Percentiles rank a stretch among this genome's conserved stretches.
These are phyloP conservation scores for Ceratobasidium papillatum DNA, from an alignment of 1,284 basidiomycete genomes.

Conservation along the genomic window DNA sequence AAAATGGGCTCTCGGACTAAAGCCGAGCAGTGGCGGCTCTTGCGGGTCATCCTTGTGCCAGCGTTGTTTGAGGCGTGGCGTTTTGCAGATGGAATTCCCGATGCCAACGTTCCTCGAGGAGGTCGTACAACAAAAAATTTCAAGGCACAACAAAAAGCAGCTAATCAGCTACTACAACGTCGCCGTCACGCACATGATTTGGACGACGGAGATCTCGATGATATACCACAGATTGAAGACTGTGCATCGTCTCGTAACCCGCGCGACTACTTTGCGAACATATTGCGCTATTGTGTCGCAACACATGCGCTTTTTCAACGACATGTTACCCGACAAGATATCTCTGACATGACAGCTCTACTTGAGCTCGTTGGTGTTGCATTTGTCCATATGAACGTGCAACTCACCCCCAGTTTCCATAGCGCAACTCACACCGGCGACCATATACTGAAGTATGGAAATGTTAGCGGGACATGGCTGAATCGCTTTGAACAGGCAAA, in stretches of 20 bases:
- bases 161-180: not conserved
- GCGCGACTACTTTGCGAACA: not conserved
- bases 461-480: not conserved
- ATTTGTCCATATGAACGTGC: not conserved
- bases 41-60: not conserved
- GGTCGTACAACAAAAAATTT: not conserved
- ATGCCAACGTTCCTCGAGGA: not conserved
- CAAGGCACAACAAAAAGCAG: not conserved
- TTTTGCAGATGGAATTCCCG: not conserved
- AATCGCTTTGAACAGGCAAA: constrained; percentile 8
- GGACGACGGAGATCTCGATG: not conserved
- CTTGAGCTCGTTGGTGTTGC: not conserved
- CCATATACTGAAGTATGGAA: not conserved
- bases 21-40: not conserved
- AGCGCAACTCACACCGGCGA: not conserved
- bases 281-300: constrained; percentile 17
- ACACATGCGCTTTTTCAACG: not conserved
- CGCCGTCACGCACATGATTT: not conserved
- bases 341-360: not conserved
- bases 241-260: constrained; percentile 6
- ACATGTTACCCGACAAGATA: not conserved
- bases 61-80: constrained; percentile 5
- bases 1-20: not conserved
- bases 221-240: not conserved
- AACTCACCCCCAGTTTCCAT: constrained; percentile 1